Evolutionary conservation across 2,329 filamentous ascomycete genomes (phyloP).

Genomic region (Calonectria crousiana): DNA sequence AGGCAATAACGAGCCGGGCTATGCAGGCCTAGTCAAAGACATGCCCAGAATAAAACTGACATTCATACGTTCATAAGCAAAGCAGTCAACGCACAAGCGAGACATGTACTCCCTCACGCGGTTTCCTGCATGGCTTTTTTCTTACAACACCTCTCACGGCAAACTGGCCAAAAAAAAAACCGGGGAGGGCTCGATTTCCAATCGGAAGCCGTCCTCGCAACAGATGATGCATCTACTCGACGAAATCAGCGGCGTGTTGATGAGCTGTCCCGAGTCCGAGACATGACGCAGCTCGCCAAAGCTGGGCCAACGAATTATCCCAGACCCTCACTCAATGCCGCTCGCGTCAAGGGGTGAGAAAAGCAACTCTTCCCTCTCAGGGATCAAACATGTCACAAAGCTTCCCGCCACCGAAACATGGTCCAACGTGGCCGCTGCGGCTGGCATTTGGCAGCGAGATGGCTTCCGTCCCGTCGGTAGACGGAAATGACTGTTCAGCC

Average conservation of each 20-base stretch:
- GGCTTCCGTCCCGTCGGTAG: slow-evolving; percentile 15
- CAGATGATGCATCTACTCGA: slow-evolving; percentile 1
- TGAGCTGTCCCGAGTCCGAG: neutral
- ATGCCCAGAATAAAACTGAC: neutral
- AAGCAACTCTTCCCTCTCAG: neutral
- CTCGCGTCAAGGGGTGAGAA: neutral
- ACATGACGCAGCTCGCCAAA: neutral
- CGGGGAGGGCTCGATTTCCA: neutral
- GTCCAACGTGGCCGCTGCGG: slow-evolving; percentile 1
- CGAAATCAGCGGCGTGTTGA: neutral
- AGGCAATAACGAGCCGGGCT: neutral
- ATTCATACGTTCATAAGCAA: neutral
- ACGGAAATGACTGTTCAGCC: slow-evolving; percentile 4
- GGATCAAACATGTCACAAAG: neutral
- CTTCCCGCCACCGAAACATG: slow-evolving; percentile 2
- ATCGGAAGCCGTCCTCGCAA: neutral
- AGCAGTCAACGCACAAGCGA: neutral
- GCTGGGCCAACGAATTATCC: neutral
- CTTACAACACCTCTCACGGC: neutral
- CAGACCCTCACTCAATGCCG: neutral
- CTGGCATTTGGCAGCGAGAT: neutral
- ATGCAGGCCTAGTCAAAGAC: neutral
- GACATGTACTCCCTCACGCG: neutral
- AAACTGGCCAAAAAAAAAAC: slow-evolving; percentile 14
- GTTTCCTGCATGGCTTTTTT: neutral